phyloP scores from a whole-genome alignment of 768 basidiomycete genomes.

The Gyrodon lividus region DNA sequence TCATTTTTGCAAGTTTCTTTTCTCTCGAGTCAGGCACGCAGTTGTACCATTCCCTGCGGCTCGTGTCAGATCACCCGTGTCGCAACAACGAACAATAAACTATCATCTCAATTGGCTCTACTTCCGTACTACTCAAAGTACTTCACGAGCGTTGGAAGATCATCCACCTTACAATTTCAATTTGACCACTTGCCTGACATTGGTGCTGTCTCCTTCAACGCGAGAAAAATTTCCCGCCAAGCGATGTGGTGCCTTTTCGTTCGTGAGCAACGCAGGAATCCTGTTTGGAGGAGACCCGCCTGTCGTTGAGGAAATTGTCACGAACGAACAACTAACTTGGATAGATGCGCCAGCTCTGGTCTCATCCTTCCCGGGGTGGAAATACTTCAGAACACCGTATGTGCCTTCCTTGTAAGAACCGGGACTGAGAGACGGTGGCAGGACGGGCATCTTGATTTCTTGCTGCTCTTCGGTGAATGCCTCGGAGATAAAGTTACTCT shows the following conservation, averaged over 20 bases:
- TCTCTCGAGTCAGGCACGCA: neutral
- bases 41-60: no score
- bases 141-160: neutral
- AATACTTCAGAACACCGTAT: neutral
- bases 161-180: no score
- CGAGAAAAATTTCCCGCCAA: constrained; percentile 4
- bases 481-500: neutral
- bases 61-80: no score
- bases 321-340: constrained; percentile 5
- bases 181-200: neutral
- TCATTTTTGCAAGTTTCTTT: neutral
- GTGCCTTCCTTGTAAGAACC: neutral
- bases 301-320: no score
- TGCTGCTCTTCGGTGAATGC: neutral
- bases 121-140: constrained; percentile 4
- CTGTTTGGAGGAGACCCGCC: constrained; percentile 13
- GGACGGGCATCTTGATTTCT: neutral
- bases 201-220: neutral
- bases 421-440: neutral
- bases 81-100: neutral
- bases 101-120: neutral
- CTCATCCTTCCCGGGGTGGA: neutral
- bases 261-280: neutral
- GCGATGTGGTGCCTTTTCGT: neutral
- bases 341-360: neutral